These are phyloP conservation scores for Leccinum disarticulatum DNA, from an alignment of 768 basidiomycete species.

Conservation along the genomic window DNA sequence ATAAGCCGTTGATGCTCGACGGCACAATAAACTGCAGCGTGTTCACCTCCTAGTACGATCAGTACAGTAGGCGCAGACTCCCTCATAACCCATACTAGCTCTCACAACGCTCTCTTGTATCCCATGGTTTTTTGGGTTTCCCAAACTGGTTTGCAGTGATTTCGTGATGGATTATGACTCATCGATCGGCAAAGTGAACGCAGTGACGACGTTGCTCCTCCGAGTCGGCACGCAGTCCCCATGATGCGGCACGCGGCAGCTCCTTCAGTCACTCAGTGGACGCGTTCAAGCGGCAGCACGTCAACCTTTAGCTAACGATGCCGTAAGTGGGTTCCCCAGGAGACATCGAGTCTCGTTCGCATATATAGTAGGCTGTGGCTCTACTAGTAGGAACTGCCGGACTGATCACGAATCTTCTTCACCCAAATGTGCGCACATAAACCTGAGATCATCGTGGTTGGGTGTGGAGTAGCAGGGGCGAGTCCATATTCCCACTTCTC, in stretches of 20 bases:
- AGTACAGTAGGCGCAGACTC: no score
- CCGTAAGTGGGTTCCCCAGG: not conserved
- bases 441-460: conserved; percentile 27
- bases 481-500: conserved; percentile 7
- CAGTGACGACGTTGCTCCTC: not conserved
- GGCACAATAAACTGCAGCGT: no score
- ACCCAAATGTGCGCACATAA: conserved; percentile 19
- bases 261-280: not conserved
- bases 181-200: not conserved
- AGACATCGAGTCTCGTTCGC: not conserved
- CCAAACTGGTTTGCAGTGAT: no score
- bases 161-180: no score
- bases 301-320: not conserved
- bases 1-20: not conserved
- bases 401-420: no score
- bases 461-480: conserved; percentile 30
- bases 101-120: no score
- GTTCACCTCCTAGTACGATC: no score
- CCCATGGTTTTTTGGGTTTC: no score
- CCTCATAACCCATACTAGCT: no score
- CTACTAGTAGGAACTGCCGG: not conserved
- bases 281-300: conserved; percentile 22
- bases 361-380: conserved; percentile 3
- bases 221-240: not conserved
- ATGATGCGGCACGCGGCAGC: conserved; percentile 1